These are phyloP conservation scores for Carallia brachiata DNA, from an alignment of 345 rosid species.

Conservation along the genomic window DNA sequence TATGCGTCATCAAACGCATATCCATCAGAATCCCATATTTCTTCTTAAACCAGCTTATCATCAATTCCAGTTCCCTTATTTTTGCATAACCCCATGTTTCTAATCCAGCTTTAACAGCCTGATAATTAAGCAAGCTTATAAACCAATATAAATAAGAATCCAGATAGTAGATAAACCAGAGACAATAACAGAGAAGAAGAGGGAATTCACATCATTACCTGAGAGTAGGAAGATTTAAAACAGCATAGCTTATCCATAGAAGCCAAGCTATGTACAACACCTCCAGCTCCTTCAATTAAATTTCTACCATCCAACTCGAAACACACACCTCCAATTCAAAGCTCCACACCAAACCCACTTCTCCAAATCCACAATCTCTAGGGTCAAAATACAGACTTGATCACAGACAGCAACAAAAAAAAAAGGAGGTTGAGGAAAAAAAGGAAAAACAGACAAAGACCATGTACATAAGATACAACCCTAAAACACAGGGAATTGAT, in stretches of 20 bases:
- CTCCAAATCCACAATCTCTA: constrained; percentile 28
- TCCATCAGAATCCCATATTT: constrained; percentile 8
- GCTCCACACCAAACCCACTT: constrained; percentile 17
- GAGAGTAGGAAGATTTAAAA: constrained; percentile 28
- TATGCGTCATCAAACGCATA: not conserved
- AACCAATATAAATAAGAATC: not conserved
- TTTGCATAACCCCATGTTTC: constrained; percentile 3
- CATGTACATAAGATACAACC: not conserved
- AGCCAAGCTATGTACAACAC: constrained; percentile 15
- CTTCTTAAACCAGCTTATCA: not conserved
- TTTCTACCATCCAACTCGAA: constrained; percentile 20
- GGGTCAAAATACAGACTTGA: constrained; percentile 19
- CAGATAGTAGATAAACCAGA: not conserved
- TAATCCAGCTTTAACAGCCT: not conserved
- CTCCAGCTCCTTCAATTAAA: constrained; percentile 22
- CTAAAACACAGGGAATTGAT: not conserved
- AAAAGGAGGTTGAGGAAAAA: not conserved
- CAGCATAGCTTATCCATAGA: constrained; percentile 46
- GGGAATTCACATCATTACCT: constrained; percentile 24
- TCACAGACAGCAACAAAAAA: constrained; percentile 12
- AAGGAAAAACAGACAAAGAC: not conserved
- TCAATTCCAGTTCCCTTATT: not conserved
- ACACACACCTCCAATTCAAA: constrained; percentile 6
- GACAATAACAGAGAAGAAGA: not conserved
- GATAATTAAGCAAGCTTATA: not conserved